phyloP scores from a whole-genome alignment of 257 asterid species.

The Nicotiana attenuata region DNA sequence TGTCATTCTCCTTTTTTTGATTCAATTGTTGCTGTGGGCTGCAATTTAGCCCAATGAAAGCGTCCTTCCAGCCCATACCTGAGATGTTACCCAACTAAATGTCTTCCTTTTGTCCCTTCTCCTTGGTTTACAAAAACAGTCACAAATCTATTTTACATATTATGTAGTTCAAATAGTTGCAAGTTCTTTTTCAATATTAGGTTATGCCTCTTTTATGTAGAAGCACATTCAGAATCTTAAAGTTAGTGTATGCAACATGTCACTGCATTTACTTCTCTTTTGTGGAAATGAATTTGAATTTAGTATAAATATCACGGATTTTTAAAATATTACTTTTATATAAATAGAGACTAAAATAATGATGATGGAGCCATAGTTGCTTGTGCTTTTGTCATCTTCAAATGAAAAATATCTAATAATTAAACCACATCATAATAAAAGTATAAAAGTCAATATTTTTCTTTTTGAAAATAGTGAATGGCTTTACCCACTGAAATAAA shows the following conservation, averaged over 20 bases:
- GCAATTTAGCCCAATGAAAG: background rate
- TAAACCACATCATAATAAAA: background rate
- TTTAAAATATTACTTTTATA: no score
- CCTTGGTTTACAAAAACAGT: background rate
- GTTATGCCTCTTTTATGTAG: background rate
- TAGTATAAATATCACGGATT: no score
- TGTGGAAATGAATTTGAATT: background rate
- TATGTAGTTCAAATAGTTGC: background rate
- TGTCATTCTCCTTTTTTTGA: no score
- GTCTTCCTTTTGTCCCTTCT: background rate
- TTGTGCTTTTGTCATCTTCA: background rate
- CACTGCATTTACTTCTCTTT: background rate
- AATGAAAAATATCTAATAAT: background rate
- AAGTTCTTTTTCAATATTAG: background rate
- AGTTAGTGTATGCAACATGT: background rate
- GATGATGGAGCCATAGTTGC: background rate
- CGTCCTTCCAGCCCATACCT: background rate
- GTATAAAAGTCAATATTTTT: background rate
- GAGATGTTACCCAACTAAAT: background rate
- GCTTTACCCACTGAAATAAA: conserved; percentile 2
- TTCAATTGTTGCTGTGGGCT: background rate
- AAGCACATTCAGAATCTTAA: background rate
- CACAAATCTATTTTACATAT: no score
- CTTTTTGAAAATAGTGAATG: background rate
- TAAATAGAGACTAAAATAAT: background rate